These are phyloP conservation scores for Fusarium newnesense DNA, from an alignment of 2,329 filamentous ascomycete species.

Conservation along the genomic window DNA sequence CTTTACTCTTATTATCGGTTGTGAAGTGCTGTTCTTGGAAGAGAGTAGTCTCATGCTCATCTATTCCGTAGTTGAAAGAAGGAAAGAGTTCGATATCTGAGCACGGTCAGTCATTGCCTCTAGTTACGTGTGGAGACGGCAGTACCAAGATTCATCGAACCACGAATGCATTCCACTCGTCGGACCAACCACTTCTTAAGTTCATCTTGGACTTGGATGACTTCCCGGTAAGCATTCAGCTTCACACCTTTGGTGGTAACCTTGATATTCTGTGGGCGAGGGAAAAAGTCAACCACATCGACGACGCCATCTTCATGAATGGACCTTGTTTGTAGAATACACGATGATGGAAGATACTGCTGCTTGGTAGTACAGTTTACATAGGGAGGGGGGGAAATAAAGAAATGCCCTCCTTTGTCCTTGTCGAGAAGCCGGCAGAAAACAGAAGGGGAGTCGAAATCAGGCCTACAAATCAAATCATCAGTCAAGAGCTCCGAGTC, in stretches of 20 bases:
- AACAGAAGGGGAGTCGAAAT: constrained; percentile 80
- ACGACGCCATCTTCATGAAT: constrained; percentile 80
- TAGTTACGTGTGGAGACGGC: background rate
- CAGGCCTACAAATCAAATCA: constrained; percentile 64
- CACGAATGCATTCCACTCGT: constrained; percentile 78
- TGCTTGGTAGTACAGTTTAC: constrained; percentile 76
- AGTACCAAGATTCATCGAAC: constrained; percentile 68
- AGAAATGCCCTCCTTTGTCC: constrained; percentile 78
- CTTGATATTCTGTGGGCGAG: constrained; percentile 69
- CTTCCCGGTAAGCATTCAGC: constrained; percentile 65
- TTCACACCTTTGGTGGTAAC: constrained; percentile 60
- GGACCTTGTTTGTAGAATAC: constrained; percentile 81
- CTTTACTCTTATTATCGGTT: constrained; percentile 61
- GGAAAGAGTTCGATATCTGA: constrained; percentile 77
- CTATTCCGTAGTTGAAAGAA: constrained; percentile 75
- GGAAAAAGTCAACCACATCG: constrained; percentile 80
- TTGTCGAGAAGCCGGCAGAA: constrained; percentile 81
- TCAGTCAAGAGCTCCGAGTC: background rate
- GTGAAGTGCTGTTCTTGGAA: constrained; percentile 55
- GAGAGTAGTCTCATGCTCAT: constrained; percentile 69
- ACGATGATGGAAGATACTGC: constrained; percentile 79
- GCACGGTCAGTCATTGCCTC: constrained; percentile 33
- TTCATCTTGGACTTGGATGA: constrained; percentile 65
- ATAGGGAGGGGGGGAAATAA: constrained; percentile 65
- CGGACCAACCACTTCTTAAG: constrained; percentile 78